Evolutionary conservation across 2,329 filamentous ascomycete species (phyloP), one percentile per base, ranked within the genome.

Genomic region (Neonectria sp.): DNA sequence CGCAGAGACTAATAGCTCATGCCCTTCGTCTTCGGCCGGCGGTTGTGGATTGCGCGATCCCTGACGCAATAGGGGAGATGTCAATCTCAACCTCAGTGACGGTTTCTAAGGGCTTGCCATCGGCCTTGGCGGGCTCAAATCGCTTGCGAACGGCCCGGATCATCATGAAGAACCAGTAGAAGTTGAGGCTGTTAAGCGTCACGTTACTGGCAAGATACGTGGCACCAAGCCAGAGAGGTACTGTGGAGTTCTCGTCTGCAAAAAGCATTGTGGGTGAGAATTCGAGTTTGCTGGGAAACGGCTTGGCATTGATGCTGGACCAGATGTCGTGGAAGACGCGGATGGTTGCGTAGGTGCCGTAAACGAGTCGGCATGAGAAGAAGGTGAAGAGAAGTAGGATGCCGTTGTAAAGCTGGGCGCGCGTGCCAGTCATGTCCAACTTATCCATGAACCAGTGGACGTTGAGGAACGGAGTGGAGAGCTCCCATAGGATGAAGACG

Each of bases 361-460:
- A 97, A 65, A 94, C 82, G 12, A 97, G 86, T 64, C 93, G 92
- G 79, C 91, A 93, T 69, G 85, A 88, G 82, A 95, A 95, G 81
- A 96, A 96, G 55, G 88, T 93, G 71, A 84, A 80, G 59, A 95
- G 88, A 4, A 96, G 88, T 63, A 89, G 76, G 68, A 95, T 85
- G 73, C 93, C 93, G 76, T 96, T 96, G 81, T 93, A 90, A 31
- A 95, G 86, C 82, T 96, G 94, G 27, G 89, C 81, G 60, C 85
- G 86, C 24, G 91, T 90, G 40, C 94, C 94, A 0, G 94, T 96
- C 86, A 94, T 90, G 75, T 90, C 88, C 66, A 95, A 84, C 84
- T 97, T 97, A 82, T 97, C 94, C 82, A 93, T 93, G 84, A 96
- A 96, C 94, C 94, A 97, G 84, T 97, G 94, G 78, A 95, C 88